Percentiles rank a stretch among this genome's conserved stretches.
Evolutionary conservation across 495 filamentous ascomycete genomes (phyloP).

Genomic region (Aspergillus ostianus): DNA sequence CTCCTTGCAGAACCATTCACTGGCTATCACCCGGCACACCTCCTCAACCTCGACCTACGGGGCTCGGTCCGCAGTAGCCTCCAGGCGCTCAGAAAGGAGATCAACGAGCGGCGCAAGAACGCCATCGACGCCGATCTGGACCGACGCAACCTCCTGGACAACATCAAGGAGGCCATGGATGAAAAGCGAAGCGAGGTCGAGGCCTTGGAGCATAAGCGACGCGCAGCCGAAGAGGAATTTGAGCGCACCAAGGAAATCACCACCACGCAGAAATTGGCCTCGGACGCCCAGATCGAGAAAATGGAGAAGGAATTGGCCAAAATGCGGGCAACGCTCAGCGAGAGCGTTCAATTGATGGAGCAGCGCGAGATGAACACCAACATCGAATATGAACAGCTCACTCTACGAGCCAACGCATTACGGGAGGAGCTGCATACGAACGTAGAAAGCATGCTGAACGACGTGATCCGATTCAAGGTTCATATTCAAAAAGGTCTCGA

Average conservation of each 20-base stretch:
- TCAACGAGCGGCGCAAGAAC: constrained; percentile 77
- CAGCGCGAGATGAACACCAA: constrained; percentile 95
- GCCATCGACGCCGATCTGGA: constrained; percentile 86
- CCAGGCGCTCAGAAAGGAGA: constrained; percentile 74
- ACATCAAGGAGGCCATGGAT: constrained; percentile 90
- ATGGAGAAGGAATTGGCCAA: constrained; percentile 96
- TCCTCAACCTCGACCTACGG: constrained; percentile 82
- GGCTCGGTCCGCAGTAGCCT: constrained; percentile 78
- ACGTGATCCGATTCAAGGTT: constrained; percentile 97
- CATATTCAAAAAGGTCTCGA: constrained; percentile 90
- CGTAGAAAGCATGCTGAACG: constrained; percentile 92
- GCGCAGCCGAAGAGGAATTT: constrained; percentile 87
- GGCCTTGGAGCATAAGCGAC: constrained; percentile 78
- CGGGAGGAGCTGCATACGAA: constrained; percentile 94
- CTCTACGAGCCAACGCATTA: constrained; percentile 74
- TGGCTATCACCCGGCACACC: constrained; percentile 84
- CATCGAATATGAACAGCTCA: constrained; percentile 94
- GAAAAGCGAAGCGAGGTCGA: constrained; percentile 92
- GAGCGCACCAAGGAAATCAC: constrained; percentile 90
- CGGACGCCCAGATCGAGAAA: constrained; percentile 92
- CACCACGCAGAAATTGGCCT: constrained; percentile 78
- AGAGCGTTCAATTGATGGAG: constrained; percentile 88
- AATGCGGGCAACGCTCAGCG: constrained; percentile 81
- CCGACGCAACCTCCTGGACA: constrained; percentile 85
- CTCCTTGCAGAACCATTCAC: constrained; percentile 75